A percentile compares a stretch with the other conserved stretches of the same genome.
phyloP scores from a whole-genome alignment of 768 basidiomycete genomes.

The Boletus rubescentipes region DNA sequence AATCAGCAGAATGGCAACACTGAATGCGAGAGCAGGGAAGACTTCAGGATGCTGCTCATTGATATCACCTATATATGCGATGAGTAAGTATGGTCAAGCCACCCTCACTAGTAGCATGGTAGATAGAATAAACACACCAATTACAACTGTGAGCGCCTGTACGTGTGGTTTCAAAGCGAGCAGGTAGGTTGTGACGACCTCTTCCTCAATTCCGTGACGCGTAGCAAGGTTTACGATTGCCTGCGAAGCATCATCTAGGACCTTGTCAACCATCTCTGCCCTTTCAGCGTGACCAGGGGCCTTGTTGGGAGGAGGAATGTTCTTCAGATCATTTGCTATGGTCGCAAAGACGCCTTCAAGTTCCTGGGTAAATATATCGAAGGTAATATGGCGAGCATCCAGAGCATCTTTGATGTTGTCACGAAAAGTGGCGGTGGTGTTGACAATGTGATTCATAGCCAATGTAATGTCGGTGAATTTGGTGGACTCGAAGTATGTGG shows the following conservation, averaged over 20 bases:
- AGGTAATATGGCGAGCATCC: constrained; percentile 1
- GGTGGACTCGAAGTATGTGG: neutral
- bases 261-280: neutral
- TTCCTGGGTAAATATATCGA: constrained; percentile 5
- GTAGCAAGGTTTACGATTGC: neutral
- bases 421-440: constrained; percentile 7
- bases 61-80: too few relatives aligned
- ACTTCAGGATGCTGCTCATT: too few relatives aligned
- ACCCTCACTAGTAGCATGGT: too few relatives aligned
- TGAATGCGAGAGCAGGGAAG: too few relatives aligned
- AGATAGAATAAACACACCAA: too few relatives aligned
- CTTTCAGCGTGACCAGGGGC: constrained; percentile 5
- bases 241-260: neutral
- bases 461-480: neutral
- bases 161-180: too few relatives aligned
- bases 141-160: too few relatives aligned
- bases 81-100: too few relatives aligned
- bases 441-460: constrained; percentile 9
- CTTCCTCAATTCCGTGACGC: constrained; percentile 1
- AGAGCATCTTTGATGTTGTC: constrained; percentile 2
- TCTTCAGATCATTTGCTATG: neutral
- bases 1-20: too few relatives aligned
- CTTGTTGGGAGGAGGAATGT: neutral
- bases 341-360: constrained; percentile 9
- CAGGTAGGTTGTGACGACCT: neutral